Evolutionary conservation across 2,329 filamentous ascomycete genomes (phyloP), one percentile per base, ranked within the genome.

Genomic region (Cladosporium austrohemisphaericum): DNA sequence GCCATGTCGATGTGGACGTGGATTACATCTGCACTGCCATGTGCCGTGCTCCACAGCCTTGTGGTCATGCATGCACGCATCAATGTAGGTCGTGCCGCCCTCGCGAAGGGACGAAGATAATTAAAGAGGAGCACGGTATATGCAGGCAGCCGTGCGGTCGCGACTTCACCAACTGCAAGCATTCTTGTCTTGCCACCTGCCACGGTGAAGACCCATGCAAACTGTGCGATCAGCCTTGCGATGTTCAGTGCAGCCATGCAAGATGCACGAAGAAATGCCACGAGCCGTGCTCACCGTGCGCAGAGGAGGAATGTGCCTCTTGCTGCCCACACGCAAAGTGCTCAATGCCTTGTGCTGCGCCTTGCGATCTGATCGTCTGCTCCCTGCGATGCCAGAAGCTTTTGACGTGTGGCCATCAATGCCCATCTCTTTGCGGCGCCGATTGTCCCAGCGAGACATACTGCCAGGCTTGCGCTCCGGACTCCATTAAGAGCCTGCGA

Each of bases 341-440:
- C 52, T 58, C 61, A 0, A 72, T 81, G 71, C 79, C 79, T 14
- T 88, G 85, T 53, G 81, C 81, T 0, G 84, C 78, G 0, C 84
- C 85, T 0, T 89, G 84, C 60, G 71, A 85, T 55, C 76, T 80
- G 66, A 59, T 86, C 0, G 85, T 85, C 1, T 89, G 84, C 60
- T 77, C 76, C 1, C 63, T 73, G 55, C 71, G 84, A 7, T 89
- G 85, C 58, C 58, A 68, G 3, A 69, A 76, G 22, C 13, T 51
- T 0, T 63, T 88, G 3, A 14, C 20, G 0, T 88, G 84, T 58
- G 78, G 79, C 1, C 83, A 87, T 61, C 77, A 72, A 60, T 88
- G 80, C 49, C 83, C 83, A 1, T 80, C 78, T 0, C 53, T 85
- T 2, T 88, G 84, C 55, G 83, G 84, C 1, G 84, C 87, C 58